phyloP scores from a whole-genome alignment of 2,329 filamentous ascomycete species.

The Fusarium lyarnte region DNA sequence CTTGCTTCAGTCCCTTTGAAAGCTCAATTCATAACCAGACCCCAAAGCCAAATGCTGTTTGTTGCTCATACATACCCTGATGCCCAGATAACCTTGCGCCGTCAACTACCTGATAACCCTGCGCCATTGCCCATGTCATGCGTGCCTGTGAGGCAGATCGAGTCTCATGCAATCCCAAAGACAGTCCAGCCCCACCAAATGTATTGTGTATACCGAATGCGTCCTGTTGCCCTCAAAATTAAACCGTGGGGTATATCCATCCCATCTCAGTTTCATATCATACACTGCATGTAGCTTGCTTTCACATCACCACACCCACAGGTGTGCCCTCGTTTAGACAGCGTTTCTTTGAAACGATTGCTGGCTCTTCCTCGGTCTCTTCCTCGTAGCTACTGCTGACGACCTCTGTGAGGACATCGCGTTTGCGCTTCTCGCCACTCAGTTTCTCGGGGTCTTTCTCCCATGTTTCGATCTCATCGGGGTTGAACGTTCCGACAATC shows the following conservation, averaged over 20 bases:
- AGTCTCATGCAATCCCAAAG: constrained; percentile 31
- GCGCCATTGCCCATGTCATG: constrained; percentile 31
- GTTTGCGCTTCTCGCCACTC: constrained; percentile 46
- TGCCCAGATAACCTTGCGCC: constrained; percentile 15
- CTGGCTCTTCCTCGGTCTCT: constrained; percentile 47
- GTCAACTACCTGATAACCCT: constrained; percentile 8
- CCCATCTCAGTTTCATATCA: not conserved
- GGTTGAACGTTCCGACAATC: constrained; percentile 56
- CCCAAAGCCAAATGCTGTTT: constrained; percentile 4
- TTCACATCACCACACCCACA: constrained; percentile 46
- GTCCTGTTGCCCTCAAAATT: constrained; percentile 22
- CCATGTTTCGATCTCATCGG: constrained; percentile 57
- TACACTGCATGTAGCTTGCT: constrained; percentile 1
- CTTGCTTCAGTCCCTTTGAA: not conserved
- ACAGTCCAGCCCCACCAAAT: constrained; percentile 10
- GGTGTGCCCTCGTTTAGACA: constrained; percentile 45
- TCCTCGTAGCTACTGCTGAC: constrained; percentile 55
- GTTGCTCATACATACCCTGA: constrained; percentile 14
- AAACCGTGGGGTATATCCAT: constrained; percentile 16
- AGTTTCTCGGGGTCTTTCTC: constrained; percentile 52
- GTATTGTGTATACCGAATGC: constrained; percentile 13
- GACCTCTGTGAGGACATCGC: constrained; percentile 50
- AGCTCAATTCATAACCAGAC: constrained; percentile 5
- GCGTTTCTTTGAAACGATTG: constrained; percentile 47
- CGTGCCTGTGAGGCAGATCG: constrained; percentile 33